Evolutionary conservation across 2,329 filamentous ascomycete species (phyloP).

Genomic region (Monosporascus sp.): DNA sequence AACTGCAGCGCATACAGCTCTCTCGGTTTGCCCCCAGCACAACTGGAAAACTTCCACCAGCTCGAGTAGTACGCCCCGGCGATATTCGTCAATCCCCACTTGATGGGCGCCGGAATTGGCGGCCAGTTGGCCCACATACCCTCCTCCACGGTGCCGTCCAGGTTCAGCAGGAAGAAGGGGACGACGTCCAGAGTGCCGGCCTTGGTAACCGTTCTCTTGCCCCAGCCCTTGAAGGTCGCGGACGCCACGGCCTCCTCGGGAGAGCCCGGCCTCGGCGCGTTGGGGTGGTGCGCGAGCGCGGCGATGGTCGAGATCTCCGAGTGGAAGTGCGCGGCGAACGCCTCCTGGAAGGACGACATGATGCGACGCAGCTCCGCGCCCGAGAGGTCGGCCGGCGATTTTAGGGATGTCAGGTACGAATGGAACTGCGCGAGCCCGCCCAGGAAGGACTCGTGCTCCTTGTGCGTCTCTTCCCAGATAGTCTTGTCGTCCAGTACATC

Average conservation of each 20-base stretch:
- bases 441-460: slow-evolving; percentile 51
- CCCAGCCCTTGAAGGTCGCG: slow-evolving; percentile 53
- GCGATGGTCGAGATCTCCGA: slow-evolving; percentile 49
- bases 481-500: slow-evolving; percentile 43
- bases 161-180: slow-evolving; percentile 59
- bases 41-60: slow-evolving; percentile 63
- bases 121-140: slow-evolving; percentile 59
- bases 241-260: slow-evolving; percentile 39
- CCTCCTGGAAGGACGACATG: slow-evolving; percentile 43
- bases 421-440: slow-evolving; percentile 45
- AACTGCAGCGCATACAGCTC: slow-evolving; percentile 44
- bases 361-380: slow-evolving; percentile 39
- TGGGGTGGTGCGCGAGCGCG: slow-evolving; percentile 41
- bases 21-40: slow-evolving; percentile 45
- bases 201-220: slow-evolving; percentile 58
- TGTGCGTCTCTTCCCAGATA: slow-evolving; percentile 46
- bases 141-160: slow-evolving; percentile 53
- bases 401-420: slow-evolving; percentile 42
- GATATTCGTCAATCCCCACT: slow-evolving; percentile 55
- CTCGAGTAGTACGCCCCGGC: slow-evolving; percentile 49
- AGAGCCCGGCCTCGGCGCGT: slow-evolving; percentile 42
- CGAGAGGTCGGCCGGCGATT: slow-evolving; percentile 36
- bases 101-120: slow-evolving; percentile 55
- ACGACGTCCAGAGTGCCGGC: slow-evolving; percentile 54
- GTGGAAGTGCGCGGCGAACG: slow-evolving; percentile 52